These are phyloP conservation scores for Cladosporium phlei DNA, from an alignment of 2,329 filamentous ascomycete genomes.

Conservation along the genomic window DNA sequence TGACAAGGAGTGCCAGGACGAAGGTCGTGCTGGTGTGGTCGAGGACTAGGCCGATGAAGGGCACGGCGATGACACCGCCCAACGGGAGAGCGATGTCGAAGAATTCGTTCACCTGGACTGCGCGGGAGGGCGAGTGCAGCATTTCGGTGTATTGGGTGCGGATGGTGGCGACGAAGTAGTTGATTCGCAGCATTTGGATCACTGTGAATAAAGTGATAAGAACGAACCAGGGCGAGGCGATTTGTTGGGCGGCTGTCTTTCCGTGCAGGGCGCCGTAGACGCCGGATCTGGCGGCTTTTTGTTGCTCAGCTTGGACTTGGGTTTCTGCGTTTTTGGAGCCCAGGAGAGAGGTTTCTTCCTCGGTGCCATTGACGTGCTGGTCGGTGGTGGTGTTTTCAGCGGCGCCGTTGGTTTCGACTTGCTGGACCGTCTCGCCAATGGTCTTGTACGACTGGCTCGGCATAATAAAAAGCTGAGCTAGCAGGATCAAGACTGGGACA, in stretches of 20 bases:
- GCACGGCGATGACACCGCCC: conserved; percentile 77
- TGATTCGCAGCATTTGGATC: conserved; percentile 60
- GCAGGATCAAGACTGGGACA: conserved; percentile 41
- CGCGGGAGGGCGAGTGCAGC: conserved; percentile 56
- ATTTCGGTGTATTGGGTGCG: conserved; percentile 75
- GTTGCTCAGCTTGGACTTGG: conserved; percentile 62
- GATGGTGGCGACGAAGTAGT: conserved; percentile 88
- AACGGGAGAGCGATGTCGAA: conserved; percentile 83
- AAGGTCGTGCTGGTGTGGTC: conserved; percentile 70
- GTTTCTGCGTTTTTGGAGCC: conserved; percentile 60
- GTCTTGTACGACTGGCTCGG: conserved; percentile 46
- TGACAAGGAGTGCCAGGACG: conserved; percentile 66
- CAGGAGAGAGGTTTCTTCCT: conserved; percentile 69
- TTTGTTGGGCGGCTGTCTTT: conserved; percentile 65
- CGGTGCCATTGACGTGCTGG: conserved; percentile 58
- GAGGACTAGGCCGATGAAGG: conserved; percentile 76
- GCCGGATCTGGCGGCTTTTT: conserved; percentile 65
- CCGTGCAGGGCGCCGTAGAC: conserved; percentile 86
- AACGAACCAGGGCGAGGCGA: conserved; percentile 76
- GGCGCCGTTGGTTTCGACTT: conserved; percentile 52
- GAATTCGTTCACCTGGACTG: conserved; percentile 70
- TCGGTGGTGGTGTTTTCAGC: conserved; percentile 43
- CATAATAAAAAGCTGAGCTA: conserved; percentile 44
- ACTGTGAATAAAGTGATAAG: conserved; percentile 76
- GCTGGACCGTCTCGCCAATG: conserved; percentile 72